Evolutionary conservation across 306 rosid genomes (phyloP).

Genomic region (Castanopsis chinensis): DNA sequence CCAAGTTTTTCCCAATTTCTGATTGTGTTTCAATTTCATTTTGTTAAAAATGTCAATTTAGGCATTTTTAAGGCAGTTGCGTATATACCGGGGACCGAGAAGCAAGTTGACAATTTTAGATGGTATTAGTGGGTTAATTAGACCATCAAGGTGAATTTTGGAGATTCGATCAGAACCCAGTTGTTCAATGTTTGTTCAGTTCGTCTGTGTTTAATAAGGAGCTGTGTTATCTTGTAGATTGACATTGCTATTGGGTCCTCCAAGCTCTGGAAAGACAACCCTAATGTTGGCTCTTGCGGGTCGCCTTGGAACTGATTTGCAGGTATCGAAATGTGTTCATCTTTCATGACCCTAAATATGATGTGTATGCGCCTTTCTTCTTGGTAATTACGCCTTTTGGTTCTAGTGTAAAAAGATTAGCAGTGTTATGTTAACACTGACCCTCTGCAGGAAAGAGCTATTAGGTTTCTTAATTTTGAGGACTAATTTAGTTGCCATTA

Average conservation of each 20-base stretch:
- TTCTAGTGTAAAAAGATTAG: background rate
- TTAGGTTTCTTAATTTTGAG: background rate
- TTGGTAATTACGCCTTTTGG: background rate
- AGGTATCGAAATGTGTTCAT: constrained; percentile 49
- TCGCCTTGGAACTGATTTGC: constrained; percentile 76
- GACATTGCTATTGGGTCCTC: constrained; percentile 91
- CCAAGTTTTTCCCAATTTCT: background rate
- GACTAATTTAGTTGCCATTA: background rate
- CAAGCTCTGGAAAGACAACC: constrained; percentile 96
- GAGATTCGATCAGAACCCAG: background rate
- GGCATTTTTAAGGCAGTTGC: constrained; percentile 68
- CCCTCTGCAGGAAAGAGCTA: background rate
- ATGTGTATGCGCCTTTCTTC: background rate
- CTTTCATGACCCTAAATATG: background rate
- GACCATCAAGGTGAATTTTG: constrained; percentile 69
- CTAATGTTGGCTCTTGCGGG: constrained; percentile 93
- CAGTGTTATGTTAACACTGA: background rate
- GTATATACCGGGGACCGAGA: constrained; percentile 50
- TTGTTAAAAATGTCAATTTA: constrained; percentile 14
- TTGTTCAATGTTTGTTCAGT: constrained; percentile 7
- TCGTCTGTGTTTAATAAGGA: background rate
- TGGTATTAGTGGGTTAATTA: constrained; percentile 70
- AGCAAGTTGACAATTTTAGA: constrained; percentile 86
- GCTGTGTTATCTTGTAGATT: constrained; percentile 45
- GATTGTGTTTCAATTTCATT: constrained; percentile 10